A percentile compares a stretch with the other conserved stretches of the same genome.
Evolutionary conservation across 2,329 filamentous ascomycete species (phyloP).

Genomic region (Trichoderma sp.): DNA sequence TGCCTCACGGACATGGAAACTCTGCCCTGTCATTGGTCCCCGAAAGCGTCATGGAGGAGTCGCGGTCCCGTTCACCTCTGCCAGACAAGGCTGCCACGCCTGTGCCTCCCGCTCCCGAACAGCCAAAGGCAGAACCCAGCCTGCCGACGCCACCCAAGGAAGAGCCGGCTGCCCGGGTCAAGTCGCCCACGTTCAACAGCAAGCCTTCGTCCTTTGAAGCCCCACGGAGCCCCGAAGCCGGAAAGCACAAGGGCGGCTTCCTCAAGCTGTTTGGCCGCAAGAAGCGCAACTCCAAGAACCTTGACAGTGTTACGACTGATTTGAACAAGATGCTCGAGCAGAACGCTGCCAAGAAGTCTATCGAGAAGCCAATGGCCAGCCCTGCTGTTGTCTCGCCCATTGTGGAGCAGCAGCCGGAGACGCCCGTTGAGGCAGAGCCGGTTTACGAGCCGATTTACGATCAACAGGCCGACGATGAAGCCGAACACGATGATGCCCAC

Average conservation of each 20-base stretch:
- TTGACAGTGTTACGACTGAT: constrained; percentile 56
- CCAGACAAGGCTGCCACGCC: constrained; percentile 15
- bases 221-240: constrained; percentile 39
- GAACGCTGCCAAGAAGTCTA: constrained; percentile 32
- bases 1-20: constrained; percentile 30
- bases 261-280: constrained; percentile 68
- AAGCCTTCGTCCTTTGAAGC: constrained; percentile 29
- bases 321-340: constrained; percentile 55
- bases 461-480: constrained; percentile 36
- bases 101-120: constrained; percentile 6
- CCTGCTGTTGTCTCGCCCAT: constrained; percentile 31
- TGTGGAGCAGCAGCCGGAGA: neutral
- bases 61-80: constrained; percentile 12
- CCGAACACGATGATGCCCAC: constrained; percentile 61
- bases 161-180: constrained; percentile 8
- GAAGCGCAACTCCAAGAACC: constrained; percentile 60
- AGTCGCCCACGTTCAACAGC: constrained; percentile 8
- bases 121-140: constrained; percentile 12
- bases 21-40: constrained; percentile 34
- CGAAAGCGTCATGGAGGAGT: constrained; percentile 22
- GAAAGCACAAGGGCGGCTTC: constrained; percentile 57
- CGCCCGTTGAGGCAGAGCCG: constrained; percentile 12
- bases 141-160: constrained; percentile 35
- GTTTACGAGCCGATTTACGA: constrained; percentile 32
- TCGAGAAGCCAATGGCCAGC: constrained; percentile 31